Conservation (phyloP, 495 filamentous ascomycete genomes). For the Aspergillus avenaceus region DNA sequence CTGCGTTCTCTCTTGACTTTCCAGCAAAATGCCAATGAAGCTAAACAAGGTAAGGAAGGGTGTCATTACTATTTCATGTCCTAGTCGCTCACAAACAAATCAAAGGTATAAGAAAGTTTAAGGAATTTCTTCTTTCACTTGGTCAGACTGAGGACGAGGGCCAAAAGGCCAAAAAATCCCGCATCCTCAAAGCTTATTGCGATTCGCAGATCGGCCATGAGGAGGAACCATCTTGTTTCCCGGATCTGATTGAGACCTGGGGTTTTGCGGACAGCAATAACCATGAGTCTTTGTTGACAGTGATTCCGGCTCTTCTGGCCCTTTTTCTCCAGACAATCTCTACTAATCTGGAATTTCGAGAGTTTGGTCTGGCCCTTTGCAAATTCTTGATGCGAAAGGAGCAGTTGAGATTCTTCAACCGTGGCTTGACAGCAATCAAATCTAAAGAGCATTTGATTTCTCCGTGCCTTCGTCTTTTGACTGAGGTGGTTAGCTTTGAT, state of each 20-base stretch:
- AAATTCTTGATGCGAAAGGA: conserved; percentile 68
- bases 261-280: conserved; percentile 65
- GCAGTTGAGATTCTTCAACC: conserved; percentile 66
- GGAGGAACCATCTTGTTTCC: conserved; percentile 56
- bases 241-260: conserved; percentile 77
- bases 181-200: conserved; percentile 69
- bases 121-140: conserved; percentile 66
- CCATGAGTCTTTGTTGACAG: conserved; percentile 69
- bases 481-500: conserved; percentile 74
- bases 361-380: conserved; percentile 67
- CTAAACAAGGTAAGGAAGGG: conserved; percentile 57
- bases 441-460: conserved; percentile 81
- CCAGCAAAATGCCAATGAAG: conserved; percentile 54
- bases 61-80: neutral
- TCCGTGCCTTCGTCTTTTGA: conserved; percentile 73
- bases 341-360: conserved; percentile 61
- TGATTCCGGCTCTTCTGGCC: conserved; percentile 69
- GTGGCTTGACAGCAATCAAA: conserved; percentile 67
- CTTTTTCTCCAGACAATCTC: conserved; percentile 73
- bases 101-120: conserved; percentile 70
- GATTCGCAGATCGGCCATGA: conserved; percentile 59
- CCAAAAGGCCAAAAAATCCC: conserved; percentile 46
- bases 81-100: neutral
- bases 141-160: conserved; percentile 45
- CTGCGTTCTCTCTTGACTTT: conserved; percentile 62